phyloP scores from a whole-genome alignment of 441 rosid genomes.

The Euphorbia schlechtendalii region DNA sequence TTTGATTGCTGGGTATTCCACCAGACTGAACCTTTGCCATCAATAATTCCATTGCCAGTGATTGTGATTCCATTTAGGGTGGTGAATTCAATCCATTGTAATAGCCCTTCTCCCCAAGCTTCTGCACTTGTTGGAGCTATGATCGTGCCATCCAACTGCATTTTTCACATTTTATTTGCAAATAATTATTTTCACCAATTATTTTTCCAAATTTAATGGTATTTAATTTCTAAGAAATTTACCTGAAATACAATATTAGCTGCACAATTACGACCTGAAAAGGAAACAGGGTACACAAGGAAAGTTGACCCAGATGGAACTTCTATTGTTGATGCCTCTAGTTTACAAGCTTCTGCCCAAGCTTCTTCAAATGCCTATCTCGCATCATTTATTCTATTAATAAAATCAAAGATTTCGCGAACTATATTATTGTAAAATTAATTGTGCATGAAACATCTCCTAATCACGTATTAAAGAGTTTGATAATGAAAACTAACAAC shows the following conservation, averaged over 20 bases:
- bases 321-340: conserved; percentile 50
- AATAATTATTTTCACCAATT: background rate
- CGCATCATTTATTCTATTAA: background rate
- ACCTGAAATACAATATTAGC: conserved; percentile 77
- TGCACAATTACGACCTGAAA: conserved; percentile 73
- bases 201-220: no score
- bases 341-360: conserved; percentile 77
- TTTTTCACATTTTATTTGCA: background rate
- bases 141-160: conserved; percentile 79
- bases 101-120: conserved; percentile 55
- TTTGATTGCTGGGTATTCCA: conserved; percentile 76
- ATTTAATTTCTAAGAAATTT: background rate
- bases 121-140: conserved; percentile 54
- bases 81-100: conserved; percentile 78
- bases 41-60: conserved; percentile 65
- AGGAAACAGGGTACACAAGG: conserved; percentile 62
- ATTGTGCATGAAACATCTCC: no score
- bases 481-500: conserved; percentile 25
- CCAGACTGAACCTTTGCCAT: conserved; percentile 90
- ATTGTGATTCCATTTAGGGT: conserved; percentile 58
- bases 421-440: no score
- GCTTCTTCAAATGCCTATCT: conserved; percentile 72
- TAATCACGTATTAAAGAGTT: no score
- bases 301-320: conserved; percentile 50
- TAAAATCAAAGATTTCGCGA: no score